These are phyloP conservation scores for Blastobotrys apis DNA, from an alignment of 1,139 yeast species.

Conservation along the genomic window DNA sequence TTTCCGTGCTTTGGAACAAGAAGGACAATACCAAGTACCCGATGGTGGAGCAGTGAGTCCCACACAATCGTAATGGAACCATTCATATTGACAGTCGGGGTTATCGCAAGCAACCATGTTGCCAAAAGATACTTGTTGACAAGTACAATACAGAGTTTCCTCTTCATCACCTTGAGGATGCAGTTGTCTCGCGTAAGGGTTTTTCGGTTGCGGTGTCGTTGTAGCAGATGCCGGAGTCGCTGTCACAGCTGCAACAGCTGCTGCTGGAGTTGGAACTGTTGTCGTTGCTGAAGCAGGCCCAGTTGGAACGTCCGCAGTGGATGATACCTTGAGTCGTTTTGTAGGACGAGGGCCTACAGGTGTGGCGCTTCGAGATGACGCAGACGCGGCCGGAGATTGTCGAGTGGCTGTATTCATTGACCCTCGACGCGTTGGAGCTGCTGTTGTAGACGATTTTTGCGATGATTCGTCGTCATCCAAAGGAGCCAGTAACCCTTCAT, in stretches of 20 bases:
- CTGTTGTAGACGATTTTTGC: neutral
- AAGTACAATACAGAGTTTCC: constrained; percentile 65
- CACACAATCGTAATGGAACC: constrained; percentile 82
- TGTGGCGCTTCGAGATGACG: constrained; percentile 3
- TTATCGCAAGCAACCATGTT: constrained; percentile 93
- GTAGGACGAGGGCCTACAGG: neutral
- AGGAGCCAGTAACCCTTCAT: constrained; percentile 70
- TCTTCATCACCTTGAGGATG: constrained; percentile 52
- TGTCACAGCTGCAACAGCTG: neutral
- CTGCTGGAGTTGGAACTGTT: neutral
- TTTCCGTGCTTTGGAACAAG: constrained; percentile 30
- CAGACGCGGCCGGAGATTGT: constrained; percentile 1
- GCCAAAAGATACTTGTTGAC: constrained; percentile 82
- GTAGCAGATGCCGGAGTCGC: too few relatives aligned
- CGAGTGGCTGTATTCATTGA: neutral
- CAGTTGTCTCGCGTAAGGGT: constrained; percentile 10
- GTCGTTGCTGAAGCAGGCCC: neutral
- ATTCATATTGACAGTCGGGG: constrained; percentile 72
- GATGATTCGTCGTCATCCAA: constrained; percentile 8
- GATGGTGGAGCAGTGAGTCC: constrained; percentile 51
- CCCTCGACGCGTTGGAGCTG: constrained; percentile 2
- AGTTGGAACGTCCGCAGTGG: neutral
- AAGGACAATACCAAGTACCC: constrained; percentile 42
- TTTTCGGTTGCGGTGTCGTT: neutral
- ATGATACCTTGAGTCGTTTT: constrained; percentile 4